A percentile compares a stretch with the other conserved stretches of the same genome.
phyloP scores from a whole-genome alignment of 2,329 filamentous ascomycete genomes.

The Dichotomopilus funicola region DNA sequence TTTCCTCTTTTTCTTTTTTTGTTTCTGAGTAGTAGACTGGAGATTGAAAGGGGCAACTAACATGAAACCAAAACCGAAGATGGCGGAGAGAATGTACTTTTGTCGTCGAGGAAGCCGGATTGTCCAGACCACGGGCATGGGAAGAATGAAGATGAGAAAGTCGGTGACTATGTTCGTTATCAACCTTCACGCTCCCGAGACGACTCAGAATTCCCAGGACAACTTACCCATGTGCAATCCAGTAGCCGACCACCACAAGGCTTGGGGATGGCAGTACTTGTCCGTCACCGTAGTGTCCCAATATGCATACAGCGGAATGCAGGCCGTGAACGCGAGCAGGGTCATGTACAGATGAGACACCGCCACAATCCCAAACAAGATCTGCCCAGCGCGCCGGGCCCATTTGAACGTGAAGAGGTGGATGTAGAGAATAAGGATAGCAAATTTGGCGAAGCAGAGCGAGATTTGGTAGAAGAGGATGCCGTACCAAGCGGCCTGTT shows the following conservation, averaged over 20 bases:
- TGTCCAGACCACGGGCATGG: slow-evolving; percentile 28
- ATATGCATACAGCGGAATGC: slow-evolving; percentile 26
- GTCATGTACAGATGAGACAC: slow-evolving; percentile 24
- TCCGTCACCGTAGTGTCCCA: slow-evolving; percentile 23
- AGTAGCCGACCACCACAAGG: slow-evolving; percentile 21
- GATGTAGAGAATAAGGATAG: slow-evolving; percentile 28
- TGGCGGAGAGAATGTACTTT: slow-evolving; percentile 13
- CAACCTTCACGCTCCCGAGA: not conserved
- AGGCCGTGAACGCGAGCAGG: slow-evolving; percentile 24
- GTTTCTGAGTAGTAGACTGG: not conserved
- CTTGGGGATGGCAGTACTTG: slow-evolving; percentile 19
- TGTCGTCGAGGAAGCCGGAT: slow-evolving; percentile 15
- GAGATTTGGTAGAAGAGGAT: slow-evolving; percentile 26
- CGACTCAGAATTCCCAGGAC: no score
- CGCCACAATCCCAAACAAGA: slow-evolving; percentile 23
- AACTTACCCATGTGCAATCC: slow-evolving; percentile 21
- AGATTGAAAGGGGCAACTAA: not conserved
- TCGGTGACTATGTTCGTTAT: slow-evolving; percentile 11
- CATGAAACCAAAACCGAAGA: slow-evolving; percentile 21
- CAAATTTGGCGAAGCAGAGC: slow-evolving; percentile 25
- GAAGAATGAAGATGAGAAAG: slow-evolving; percentile 37
- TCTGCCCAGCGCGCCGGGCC: slow-evolving; percentile 27
- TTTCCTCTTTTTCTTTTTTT: not conserved
- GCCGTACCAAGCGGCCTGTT: slow-evolving; percentile 24
- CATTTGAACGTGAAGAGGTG: slow-evolving; percentile 26